Percentiles rank a stretch among this genome's conserved stretches.
These are phyloP conservation scores for Sporothrix globosa DNA, from an alignment of 2,329 filamentous ascomycete genomes.

Conservation along the genomic window DNA sequence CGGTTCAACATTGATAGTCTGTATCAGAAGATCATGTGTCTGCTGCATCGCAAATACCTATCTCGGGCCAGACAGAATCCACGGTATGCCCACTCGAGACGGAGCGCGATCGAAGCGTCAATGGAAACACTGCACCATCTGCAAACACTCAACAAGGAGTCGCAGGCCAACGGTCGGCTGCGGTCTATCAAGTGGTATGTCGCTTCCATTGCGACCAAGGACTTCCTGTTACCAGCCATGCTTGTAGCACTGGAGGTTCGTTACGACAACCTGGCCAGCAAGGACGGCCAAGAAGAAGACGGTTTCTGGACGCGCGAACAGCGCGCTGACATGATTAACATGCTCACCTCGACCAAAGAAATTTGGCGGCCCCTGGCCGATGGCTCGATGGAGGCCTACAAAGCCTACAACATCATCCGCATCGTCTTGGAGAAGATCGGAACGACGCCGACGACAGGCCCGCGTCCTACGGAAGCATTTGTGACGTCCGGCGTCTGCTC, in stretches of 20 bases:
- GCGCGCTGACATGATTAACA: slow-evolving; percentile 73
- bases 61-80: slow-evolving; percentile 75
- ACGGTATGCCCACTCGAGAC: slow-evolving; percentile 81
- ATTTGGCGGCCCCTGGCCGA: slow-evolving; percentile 83
- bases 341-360: slow-evolving; percentile 70
- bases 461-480: neutral
- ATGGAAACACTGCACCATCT: slow-evolving; percentile 80
- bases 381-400: slow-evolving; percentile 84
- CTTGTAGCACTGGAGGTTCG: slow-evolving; percentile 82
- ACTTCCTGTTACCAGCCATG: slow-evolving; percentile 85
- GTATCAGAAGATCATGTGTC: slow-evolving; percentile 84
- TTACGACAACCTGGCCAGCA: slow-evolving; percentile 60
- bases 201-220: slow-evolving; percentile 76
- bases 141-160: slow-evolving; percentile 73
- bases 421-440: slow-evolving; percentile 79
- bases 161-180: slow-evolving; percentile 70
- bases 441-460: slow-evolving; percentile 42
- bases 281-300: slow-evolving; percentile 47
- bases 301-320: slow-evolving; percentile 61
- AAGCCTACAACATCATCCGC: slow-evolving; percentile 77
- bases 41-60: slow-evolving; percentile 87
- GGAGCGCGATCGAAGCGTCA: slow-evolving; percentile 82
- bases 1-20: slow-evolving; percentile 82
- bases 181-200: slow-evolving; percentile 77
- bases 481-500: neutral